Evolutionary conservation across 306 rosid genomes (phyloP).

Genomic region (Delonix regia): DNA sequence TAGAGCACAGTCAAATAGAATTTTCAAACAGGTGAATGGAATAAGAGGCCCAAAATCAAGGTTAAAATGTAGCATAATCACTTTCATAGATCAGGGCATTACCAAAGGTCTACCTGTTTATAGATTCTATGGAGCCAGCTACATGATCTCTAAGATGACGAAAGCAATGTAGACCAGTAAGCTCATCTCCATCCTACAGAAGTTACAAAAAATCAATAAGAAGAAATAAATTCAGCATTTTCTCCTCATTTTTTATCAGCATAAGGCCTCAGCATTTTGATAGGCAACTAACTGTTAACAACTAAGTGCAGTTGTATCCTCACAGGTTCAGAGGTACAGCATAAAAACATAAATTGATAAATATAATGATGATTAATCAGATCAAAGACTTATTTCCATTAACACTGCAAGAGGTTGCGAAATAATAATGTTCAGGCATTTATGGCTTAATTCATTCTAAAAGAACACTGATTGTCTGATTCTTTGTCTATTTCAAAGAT

Average conservation of each 20-base stretch:
- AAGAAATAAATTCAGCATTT: constrained; percentile 1
- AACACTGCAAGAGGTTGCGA: neutral
- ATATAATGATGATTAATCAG: neutral
- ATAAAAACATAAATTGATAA: neutral
- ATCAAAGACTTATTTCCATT: neutral
- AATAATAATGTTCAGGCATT: neutral
- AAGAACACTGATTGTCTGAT: neutral
- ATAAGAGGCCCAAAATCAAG: constrained; percentile 1
- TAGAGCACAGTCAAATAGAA: constrained; percentile 25
- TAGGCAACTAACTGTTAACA: neutral
- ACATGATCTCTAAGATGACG: constrained; percentile 95
- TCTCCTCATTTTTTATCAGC: constrained; percentile 14
- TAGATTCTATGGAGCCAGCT: constrained; percentile 83
- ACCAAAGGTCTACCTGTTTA: constrained; percentile 71
- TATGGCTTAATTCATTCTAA: neutral
- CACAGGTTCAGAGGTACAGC: neutral
- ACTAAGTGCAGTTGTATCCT: constrained; percentile 1
- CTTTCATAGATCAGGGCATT: constrained; percentile 26
- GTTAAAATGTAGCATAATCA: constrained; percentile 27
- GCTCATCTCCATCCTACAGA: constrained; percentile 93
- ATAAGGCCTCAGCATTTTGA: constrained; percentile 4
- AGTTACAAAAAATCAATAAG: constrained; percentile 37
- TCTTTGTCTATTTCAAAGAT: neutral
- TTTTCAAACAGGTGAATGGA: constrained; percentile 23
- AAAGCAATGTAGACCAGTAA: constrained; percentile 95